Conservation (phyloP, 352 stramenopile genomes). For the Globisporangium yorkense region DNA sequence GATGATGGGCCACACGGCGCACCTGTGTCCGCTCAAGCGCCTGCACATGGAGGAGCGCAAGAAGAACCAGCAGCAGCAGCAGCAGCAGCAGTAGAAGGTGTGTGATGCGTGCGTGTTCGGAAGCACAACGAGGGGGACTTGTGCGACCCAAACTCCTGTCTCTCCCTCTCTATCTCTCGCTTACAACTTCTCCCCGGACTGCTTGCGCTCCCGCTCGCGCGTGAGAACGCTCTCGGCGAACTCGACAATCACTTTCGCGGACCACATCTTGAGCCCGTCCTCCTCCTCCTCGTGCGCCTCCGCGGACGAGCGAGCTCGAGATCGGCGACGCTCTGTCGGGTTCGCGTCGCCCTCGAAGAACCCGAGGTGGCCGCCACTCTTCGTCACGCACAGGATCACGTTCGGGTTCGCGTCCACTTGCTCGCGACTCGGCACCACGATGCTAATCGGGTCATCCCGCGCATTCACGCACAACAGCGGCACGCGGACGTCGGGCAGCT, state of each 20-base stretch:
- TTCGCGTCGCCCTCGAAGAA: slow-evolving; percentile 44
- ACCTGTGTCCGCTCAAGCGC: slow-evolving; percentile 8
- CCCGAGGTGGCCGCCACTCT: slow-evolving; percentile 54
- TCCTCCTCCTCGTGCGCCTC: too few species aligned
- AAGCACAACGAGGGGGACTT: too few species aligned
- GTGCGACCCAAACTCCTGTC: too few species aligned
- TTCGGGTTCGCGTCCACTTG: slow-evolving; percentile 41
- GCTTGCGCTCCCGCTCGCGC: slow-evolving; percentile 14
- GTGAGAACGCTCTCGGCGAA: slow-evolving; percentile 44
- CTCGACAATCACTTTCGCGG: slow-evolving; percentile 38
- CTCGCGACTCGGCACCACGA: slow-evolving; percentile 22
- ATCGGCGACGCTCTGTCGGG: background rate
- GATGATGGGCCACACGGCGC: slow-evolving; percentile 2
- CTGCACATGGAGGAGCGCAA: slow-evolving; percentile 10
- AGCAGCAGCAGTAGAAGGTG: background rate
- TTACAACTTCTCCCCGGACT: background rate
- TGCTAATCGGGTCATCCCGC: slow-evolving; percentile 56
- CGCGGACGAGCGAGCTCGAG: too few species aligned
- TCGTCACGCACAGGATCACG: slow-evolving; percentile 61
- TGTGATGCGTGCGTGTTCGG: too few species aligned
- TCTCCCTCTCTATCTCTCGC: too few species aligned
- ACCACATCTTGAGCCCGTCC: slow-evolving; percentile 31
- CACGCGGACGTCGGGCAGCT: slow-evolving; percentile 29
- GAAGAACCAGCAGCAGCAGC: slow-evolving; percentile 7
- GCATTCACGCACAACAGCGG: slow-evolving; percentile 64